Conservation (phyloP, 768 basidiomycete species). For the Termitomyces eurrhizus region DNA sequence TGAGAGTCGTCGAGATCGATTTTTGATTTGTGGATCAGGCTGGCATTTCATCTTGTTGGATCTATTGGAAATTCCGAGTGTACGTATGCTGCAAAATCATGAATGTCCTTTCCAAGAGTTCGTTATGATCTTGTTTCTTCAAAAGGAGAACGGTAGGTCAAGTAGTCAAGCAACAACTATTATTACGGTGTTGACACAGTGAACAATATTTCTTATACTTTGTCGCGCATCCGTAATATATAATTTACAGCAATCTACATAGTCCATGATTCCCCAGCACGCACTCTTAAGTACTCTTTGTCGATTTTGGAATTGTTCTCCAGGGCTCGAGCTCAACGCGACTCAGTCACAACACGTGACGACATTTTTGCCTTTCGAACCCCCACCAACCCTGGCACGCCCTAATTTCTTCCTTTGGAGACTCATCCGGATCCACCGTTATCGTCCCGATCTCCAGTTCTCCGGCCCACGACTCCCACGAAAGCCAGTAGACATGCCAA, state of each 20-base stretch:
- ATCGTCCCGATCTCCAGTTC: background rate
- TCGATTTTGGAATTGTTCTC: background rate
- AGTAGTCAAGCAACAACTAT: background rate
- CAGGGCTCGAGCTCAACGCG: background rate
- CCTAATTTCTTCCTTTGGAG: constrained; percentile 1
- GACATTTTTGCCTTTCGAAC: background rate
- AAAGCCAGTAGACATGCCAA: constrained; percentile 14
- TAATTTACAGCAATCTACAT: too few relatives aligned
- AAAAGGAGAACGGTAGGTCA: background rate
- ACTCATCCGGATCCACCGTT: constrained; percentile 7
- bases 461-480: background rate
- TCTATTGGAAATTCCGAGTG: background rate
- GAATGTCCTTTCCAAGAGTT: background rate
- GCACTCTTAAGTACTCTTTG: background rate
- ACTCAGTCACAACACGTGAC: constrained; percentile 9
- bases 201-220: background rate
- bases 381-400: constrained; percentile 9
- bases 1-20: background rate
- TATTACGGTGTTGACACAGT: background rate
- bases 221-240: background rate
- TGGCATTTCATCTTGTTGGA: too few relatives aligned
- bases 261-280: background rate
- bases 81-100: background rate
- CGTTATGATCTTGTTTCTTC: background rate
- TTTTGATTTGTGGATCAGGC: background rate